These are phyloP conservation scores for Dothistroma septosporum DNA, from an alignment of 2,329 filamentous ascomycete genomes.

Conservation along the genomic window DNA sequence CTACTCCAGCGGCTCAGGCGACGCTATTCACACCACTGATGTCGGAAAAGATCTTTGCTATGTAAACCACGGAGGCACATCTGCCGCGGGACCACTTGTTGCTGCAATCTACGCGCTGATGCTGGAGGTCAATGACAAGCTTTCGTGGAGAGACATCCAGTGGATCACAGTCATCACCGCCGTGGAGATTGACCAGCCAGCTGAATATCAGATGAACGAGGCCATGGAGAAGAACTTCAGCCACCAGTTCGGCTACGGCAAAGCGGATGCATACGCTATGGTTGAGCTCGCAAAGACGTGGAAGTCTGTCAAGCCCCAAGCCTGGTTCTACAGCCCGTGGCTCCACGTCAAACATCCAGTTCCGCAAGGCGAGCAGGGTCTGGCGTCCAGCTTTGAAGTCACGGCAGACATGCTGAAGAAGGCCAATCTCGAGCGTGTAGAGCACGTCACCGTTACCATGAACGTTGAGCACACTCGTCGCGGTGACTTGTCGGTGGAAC, in stretches of 20 bases:
- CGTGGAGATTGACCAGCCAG: slow-evolving; percentile 70
- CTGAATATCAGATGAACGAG: slow-evolving; percentile 73
- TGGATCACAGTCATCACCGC: slow-evolving; percentile 84
- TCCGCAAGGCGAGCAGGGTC: slow-evolving; percentile 75
- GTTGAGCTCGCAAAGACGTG: slow-evolving; percentile 83
- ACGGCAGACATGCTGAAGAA: slow-evolving; percentile 73
- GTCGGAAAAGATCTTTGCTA: slow-evolving; percentile 78
- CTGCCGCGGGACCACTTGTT: slow-evolving; percentile 86
- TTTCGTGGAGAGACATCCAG: slow-evolving; percentile 92
- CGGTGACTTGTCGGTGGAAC: slow-evolving; percentile 87
- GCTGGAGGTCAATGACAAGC: slow-evolving; percentile 75
- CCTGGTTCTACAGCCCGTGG: slow-evolving; percentile 93
- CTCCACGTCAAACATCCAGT: slow-evolving; percentile 81
- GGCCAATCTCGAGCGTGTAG: slow-evolving; percentile 79
- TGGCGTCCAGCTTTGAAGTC: slow-evolving; percentile 76
- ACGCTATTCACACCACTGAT: slow-evolving; percentile 94
- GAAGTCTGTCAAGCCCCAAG: slow-evolving; percentile 86
- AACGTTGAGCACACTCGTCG: slow-evolving; percentile 83
- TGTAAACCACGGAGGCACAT: slow-evolving; percentile 83
- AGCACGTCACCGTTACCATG: slow-evolving; percentile 97
- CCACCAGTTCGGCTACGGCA: slow-evolving; percentile 93
- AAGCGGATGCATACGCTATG: slow-evolving; percentile 80
- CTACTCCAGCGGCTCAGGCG: slow-evolving; percentile 85
- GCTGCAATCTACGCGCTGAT: slow-evolving; percentile 89
- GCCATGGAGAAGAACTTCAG: slow-evolving; percentile 80